Evolutionary conservation across 176 grass and related monocot genomes (phyloP), one percentile per base, ranked within the genome.

Genomic region (Alloteropsis semialata): DNA sequence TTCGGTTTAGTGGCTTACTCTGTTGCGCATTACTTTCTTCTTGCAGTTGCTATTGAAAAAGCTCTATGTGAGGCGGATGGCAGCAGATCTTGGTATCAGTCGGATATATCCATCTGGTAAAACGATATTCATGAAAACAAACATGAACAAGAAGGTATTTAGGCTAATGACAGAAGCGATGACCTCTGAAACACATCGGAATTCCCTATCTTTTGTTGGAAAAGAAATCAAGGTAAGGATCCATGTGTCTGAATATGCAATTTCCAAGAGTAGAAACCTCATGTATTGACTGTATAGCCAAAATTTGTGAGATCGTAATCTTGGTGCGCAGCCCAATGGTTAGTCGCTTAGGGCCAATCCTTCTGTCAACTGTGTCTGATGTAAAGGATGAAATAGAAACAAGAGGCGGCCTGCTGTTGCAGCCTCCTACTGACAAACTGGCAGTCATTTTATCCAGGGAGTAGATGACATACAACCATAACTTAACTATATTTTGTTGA

Each of bases 1-100:
- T 42, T 69, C 63, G 46, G 19, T 81, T 83, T 84, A 56, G 69
- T 57, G 11, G 42, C 56, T 82, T 82, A 32, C 8, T 87, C 44
- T 44, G 8, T 34, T 65, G 63, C 48, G 51, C 37, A 2, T 37
- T 83, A 13, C 45, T 78, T 86, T 84, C 36, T 36, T 65, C 48
- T 70, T 80, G 51, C 84, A 98, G 96, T 88, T 98, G 66, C 78
- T 98, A 86, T 70, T 98, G 44, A 98, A 98, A 90, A 98, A 90
- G 42, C 90, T 95, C 37, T 95, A 98, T 91, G 90, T 95, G 59
- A 91, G 84, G 54, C 89, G 89, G 84, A 98, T 95, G 96, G 90
- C 96, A 13, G 88, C 90, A 38, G 96, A 98, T 89, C 87, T 98
- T 80, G 96, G 96, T 82, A 98, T 98, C 56, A 82, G 42, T 43